These are phyloP conservation scores for Aspergillus heteromorphus DNA, from an alignment of 495 filamentous ascomycete species.

Conservation along the genomic window DNA sequence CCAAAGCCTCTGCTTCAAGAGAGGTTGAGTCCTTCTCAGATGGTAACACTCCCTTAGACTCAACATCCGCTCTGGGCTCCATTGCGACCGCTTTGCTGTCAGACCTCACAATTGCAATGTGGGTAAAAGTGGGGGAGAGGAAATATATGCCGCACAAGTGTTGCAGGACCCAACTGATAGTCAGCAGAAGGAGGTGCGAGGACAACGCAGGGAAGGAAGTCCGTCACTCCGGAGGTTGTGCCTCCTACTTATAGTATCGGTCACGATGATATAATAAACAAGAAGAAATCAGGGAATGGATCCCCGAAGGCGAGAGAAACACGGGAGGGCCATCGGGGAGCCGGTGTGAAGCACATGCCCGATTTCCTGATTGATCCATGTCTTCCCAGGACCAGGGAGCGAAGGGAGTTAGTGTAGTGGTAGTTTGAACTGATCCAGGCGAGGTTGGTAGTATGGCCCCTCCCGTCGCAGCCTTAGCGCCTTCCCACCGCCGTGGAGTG, in stretches of 20 bases:
- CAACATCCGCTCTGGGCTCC: background rate
- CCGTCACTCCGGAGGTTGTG: too few relatives aligned
- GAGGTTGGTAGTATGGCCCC: constrained; percentile 1
- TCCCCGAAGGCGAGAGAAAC: background rate
- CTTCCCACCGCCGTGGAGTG: background rate
- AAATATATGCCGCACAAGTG: too few relatives aligned
- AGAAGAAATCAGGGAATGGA: background rate
- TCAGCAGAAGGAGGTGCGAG: too few relatives aligned
- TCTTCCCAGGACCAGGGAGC: background rate
- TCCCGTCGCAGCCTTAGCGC: background rate
- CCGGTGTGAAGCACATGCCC: background rate
- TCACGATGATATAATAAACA: background rate
- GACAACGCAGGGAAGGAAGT: too few relatives aligned
- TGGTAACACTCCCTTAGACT: constrained; percentile 17
- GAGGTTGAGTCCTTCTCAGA: background rate
- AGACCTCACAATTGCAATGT: too few relatives aligned
- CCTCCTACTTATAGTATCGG: too few relatives aligned
- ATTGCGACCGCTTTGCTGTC: background rate
- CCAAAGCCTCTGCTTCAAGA: background rate
- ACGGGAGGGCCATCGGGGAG: background rate
- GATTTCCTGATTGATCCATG: background rate
- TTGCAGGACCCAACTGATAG: too few relatives aligned
- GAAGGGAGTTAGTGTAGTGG: background rate
- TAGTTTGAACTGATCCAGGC: background rate
- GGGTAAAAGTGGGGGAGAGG: too few relatives aligned